Evolutionary conservation across 2,329 filamentous ascomycete genomes (phyloP), one percentile per base, ranked within the genome.

Genomic region (Hypoxylon sp.): DNA sequence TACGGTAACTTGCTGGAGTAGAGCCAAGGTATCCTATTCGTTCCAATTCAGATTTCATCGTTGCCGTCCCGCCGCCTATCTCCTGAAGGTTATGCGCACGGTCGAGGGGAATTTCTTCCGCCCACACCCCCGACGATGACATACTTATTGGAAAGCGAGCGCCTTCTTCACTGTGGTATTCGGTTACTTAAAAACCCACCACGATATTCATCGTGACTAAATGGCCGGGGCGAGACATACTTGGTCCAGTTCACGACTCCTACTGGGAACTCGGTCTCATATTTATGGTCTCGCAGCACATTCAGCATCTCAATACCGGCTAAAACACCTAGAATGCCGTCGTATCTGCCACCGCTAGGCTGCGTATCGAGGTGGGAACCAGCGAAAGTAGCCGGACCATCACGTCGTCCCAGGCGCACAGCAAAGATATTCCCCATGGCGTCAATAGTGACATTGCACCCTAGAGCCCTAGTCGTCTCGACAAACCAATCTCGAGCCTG

Each of bases 361-460:
- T 90, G 89, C 0, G 88, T 90, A 73, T 91, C 89, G 2, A 91
- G 76, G 76, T 94, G 91, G 5, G 88, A 91, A 1, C 91, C 91
- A 28, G 88, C 90, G 68, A 89, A 92, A 1, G 90, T 91, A 0
- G 91, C 86, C 7, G 87, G 83, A 1, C 86, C 86, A 25, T 86
- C 82, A 17, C 80, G 79, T 61, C 85, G 80, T 0, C 92, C 92
- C 2, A 89, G 86, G 2, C 90, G 85, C 2, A 93, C 83, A 0
- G 92, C 91, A 75, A 95, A 96, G 67, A 91, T 91, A 72, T 95
- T 96, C 19, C 92, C 92, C 87, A 95, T 94, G 25, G 87, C 82
- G 75, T 96, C 93, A 1, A 93, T 79, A 0, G 85, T 90, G 6
- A 92, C 83, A 2, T 84, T 83, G 77, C 92, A 95, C 9, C 90